Evolutionary conservation across 352 stramenopile genomes (phyloP), one percentile per base, ranked within the genome.

Genomic region (Pythium volutum): DNA sequence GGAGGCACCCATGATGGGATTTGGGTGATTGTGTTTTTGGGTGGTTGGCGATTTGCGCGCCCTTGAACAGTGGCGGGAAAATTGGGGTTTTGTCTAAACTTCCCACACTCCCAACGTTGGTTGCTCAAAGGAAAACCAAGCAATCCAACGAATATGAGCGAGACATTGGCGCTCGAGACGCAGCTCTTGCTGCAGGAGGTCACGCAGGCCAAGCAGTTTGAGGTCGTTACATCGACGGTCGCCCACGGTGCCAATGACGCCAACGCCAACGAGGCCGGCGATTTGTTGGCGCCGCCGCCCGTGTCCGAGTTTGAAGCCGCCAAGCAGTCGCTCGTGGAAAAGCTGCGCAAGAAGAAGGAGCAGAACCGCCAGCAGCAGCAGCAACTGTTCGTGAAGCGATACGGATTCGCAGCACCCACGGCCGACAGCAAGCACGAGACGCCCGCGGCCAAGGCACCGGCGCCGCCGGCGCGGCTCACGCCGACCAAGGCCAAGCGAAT

Each of bases 101-200:
- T 16, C 36, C 6, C 33, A n/a, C n/a, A n/a, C 45, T 51, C 45
- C 46, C 46, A 39, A 39, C 27, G 16, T 41, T 53, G 26, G 15
- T 2, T n/a, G n/a, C 11, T 18, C 25, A 31, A 34, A 48, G 20
- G 23, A 34, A 20, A 61, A 20, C 18, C 10, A n/a, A 20, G 15
- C 6, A 41, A 46, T 23, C 34, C 16, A 49, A 14, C 12, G 38
- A 67, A 27, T 14, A 78, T 76, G 68, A 81, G 70, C 50, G 76
- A 86, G 59, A 73, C 84, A 67, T 34, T 92, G 57, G 83, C 83
- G 55, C 73, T 92, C 38, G 67, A 92, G 74, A 90, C 83, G 64
- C 80, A 92, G 69, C 67, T 90, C 9, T 67, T 92, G 75, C 72
- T 92, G 71, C 80, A 92, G 65, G 75, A 89, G 69, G 79, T 76